Evolutionary conservation across 192 early-diverging fungal genomes (phyloP), one percentile per base, ranked within the genome.

Genomic region (Spinellus fusiger): DNA sequence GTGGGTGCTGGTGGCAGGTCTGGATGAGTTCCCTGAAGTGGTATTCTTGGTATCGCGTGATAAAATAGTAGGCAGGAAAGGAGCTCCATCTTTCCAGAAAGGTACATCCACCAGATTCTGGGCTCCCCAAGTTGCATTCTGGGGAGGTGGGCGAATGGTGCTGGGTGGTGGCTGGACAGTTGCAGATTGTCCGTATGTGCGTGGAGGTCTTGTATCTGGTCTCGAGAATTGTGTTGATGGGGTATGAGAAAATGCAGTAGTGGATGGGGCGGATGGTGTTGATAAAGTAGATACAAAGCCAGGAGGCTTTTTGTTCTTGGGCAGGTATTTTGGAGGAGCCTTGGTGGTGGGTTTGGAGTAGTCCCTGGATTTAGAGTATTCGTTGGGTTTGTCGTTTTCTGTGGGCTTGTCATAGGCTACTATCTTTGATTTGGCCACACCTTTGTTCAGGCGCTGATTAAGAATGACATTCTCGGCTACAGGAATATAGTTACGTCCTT

Each of bases 401-500:
- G 13, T 2, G 4, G 2, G 10, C 3, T 6, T 3, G 40, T n/a
- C n/a, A n/a, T n/a, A n/a, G 4, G 18, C 18, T 44, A 18, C 40
- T 44, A 44, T 12, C 2, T 18, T 44, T 44, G n/a, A n/a, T 44
- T 44, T 44, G 18, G 40, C 3, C 10, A 2, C 15, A 2, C 40
- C 40, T 37, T 54, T 59, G 28, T 56, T 53, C 32, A 64, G 50
- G 13, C 71, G 56, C 49, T 68, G 66, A 16, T 64, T 63, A 18
- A 73, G 33, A 49, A 73, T 73, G 16, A 18, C 22, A 35, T 58
- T 33, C 27, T 73, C 71, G 31, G 67, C 65, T 4, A 73, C 65
- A 25, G 71, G 71, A 22, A 59, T 68, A 16, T 57, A 73, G 20
- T 73, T 73, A 0, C 16, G n/a, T 49, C 71, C 71, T 56, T 52